Evolutionary conservation across 805 yeast genomes (phyloP).

Genomic region (Wickerhamiella galacta): DNA sequence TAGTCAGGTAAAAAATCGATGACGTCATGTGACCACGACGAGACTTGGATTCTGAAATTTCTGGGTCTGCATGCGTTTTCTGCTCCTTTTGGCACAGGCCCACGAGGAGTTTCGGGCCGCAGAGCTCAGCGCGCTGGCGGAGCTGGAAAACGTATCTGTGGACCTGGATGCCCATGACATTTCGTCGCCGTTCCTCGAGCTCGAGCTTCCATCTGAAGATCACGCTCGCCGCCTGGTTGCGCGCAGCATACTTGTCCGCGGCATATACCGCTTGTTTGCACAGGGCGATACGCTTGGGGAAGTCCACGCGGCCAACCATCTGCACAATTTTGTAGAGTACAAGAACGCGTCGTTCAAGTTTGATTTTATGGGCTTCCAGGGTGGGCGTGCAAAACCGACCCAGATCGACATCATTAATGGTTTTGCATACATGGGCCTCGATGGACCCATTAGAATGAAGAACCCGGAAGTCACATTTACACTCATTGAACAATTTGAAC

Average conservation of each 20-base stretch:
- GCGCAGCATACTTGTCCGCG: constrained; percentile 54
- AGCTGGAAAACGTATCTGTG: constrained; percentile 34
- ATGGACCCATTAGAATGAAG: constrained; percentile 67
- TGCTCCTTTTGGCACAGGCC: constrained; percentile 73
- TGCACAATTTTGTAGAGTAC: constrained; percentile 23
- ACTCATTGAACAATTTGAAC: constrained; percentile 55
- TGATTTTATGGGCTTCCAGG: constrained; percentile 63
- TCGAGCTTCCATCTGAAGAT: constrained; percentile 47
- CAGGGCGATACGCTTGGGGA: constrained; percentile 37
- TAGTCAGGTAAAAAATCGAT: constrained; percentile 36
- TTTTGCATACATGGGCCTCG: constrained; percentile 50
- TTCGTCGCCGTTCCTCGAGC: constrained; percentile 49
- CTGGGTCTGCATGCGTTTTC: constrained; percentile 28
- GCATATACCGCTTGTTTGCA: constrained; percentile 79
- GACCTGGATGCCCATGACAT: constrained; percentile 46
- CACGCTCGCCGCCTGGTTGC: constrained; percentile 47
- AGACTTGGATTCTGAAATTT: too few relatives aligned
- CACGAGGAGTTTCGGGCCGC: constrained; percentile 65
- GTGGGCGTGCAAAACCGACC: constrained; percentile 35
- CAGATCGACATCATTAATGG: constrained; percentile 52
- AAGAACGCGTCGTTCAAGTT: constrained; percentile 51
- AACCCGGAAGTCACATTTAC: constrained; percentile 56
- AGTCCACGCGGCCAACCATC: constrained; percentile 37
- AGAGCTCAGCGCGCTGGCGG: constrained; percentile 75
- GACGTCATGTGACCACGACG: neutral